phyloP scores from a whole-genome alignment of 352 stramenopile species.

The Phytophthora lateralis region DNA sequence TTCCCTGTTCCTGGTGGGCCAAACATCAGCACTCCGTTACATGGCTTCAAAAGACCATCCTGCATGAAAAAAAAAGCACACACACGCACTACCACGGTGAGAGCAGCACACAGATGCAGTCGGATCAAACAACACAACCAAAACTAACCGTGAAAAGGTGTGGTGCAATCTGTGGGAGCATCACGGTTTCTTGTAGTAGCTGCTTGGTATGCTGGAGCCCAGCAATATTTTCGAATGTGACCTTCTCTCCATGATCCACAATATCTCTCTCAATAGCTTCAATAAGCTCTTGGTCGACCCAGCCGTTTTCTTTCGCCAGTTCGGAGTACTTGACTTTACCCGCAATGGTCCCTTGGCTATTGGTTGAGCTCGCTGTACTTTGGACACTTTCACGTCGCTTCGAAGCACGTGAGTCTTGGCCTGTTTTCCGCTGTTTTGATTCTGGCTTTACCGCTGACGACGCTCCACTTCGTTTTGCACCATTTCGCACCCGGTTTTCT shows the following conservation, averaged over 20 bases:
- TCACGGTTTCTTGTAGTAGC: slow-evolving; percentile 82
- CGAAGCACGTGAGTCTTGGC: slow-evolving; percentile 12
- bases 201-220: slow-evolving; percentile 85
- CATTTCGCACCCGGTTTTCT: slow-evolving; percentile 30
- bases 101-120: not conserved
- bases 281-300: slow-evolving; percentile 82
- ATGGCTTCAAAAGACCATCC: slow-evolving; percentile 80
- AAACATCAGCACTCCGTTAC: slow-evolving; percentile 87
- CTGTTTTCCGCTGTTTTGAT: slow-evolving; percentile 24
- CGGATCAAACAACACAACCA: not conserved
- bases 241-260: slow-evolving; percentile 69
- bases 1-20: slow-evolving; percentile 91
- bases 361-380: slow-evolving; percentile 37
- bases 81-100: not conserved
- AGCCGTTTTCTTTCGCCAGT: slow-evolving; percentile 70
- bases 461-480: slow-evolving; percentile 20
- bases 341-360: slow-evolving; percentile 39
- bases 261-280: slow-evolving; percentile 90
- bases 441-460: slow-evolving; percentile 8
- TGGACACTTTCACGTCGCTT: slow-evolving; percentile 36
- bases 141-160: slow-evolving; percentile 80
- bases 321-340: slow-evolving; percentile 82
- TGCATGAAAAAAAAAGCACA: slow-evolving; percentile 25
- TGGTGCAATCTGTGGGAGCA: slow-evolving; percentile 84
- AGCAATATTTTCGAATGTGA: slow-evolving; percentile 81